Evolutionary conservation across 768 basidiomycete species (phyloP).

Genomic region (Lactarius trivialis): DNA sequence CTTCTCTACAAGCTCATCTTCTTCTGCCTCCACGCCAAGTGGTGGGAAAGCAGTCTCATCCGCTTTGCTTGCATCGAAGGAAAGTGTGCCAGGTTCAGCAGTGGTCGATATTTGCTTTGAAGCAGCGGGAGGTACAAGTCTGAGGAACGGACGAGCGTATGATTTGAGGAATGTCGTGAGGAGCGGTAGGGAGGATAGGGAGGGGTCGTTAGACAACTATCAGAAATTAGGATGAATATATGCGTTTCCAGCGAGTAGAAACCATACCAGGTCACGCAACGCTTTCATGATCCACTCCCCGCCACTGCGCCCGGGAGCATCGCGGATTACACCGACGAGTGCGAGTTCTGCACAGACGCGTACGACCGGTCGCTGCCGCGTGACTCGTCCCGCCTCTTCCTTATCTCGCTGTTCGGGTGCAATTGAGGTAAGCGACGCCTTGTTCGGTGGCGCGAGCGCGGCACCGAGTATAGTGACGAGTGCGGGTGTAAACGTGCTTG

Average conservation of each 20-base stretch:
- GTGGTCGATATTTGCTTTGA: constrained; percentile 54
- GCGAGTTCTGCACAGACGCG: constrained; percentile 88
- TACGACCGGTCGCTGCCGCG: constrained; percentile 78
- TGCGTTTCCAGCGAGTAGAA: background rate
- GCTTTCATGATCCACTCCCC: constrained; percentile 89
- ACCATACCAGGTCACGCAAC: constrained; percentile 74
- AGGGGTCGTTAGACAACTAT: constrained; percentile 84
- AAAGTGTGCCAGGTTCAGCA: constrained; percentile 52
- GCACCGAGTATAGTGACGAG: constrained; percentile 54
- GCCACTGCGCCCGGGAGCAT: constrained; percentile 61
- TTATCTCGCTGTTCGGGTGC: constrained; percentile 82
- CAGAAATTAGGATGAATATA: constrained; percentile 15
- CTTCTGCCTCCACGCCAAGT: constrained; percentile 37
- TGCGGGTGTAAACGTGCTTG: constrained; percentile 67
- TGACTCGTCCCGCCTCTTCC: constrained; percentile 74
- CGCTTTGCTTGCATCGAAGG: constrained; percentile 29
- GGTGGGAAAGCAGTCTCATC: constrained; percentile 33
- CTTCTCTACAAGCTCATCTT: constrained; percentile 73
- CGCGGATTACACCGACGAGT: constrained; percentile 75
- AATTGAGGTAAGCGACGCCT: constrained; percentile 48
- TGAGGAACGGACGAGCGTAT: constrained; percentile 84
- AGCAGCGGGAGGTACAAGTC: constrained; percentile 48
- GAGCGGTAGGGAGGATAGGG: constrained; percentile 80
- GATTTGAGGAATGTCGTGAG: constrained; percentile 89
- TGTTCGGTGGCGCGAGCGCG: constrained; percentile 54